Evolutionary conservation across 352 stramenopile genomes (phyloP).

Genomic region (Thalassiosira hispida): DNA sequence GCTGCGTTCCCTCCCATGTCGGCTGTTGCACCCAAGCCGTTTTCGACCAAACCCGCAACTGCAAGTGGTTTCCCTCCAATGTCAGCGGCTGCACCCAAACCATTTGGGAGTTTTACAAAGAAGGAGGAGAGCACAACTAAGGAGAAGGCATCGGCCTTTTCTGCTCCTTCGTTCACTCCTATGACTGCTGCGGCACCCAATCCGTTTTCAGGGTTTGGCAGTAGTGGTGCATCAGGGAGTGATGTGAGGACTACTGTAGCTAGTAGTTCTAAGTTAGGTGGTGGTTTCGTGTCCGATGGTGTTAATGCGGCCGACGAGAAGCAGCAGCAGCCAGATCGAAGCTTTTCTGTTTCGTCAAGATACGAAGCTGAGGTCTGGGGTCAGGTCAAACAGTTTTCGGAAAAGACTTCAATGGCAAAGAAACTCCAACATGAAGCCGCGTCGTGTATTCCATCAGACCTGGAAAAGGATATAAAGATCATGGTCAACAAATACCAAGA

Average conservation of each 20-base stretch:
- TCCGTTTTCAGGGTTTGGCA: background rate
- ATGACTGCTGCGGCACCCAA: background rate
- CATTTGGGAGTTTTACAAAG: constrained; percentile 23
- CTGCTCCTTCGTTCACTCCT: background rate
- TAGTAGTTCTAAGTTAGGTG: background rate
- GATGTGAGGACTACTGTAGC: background rate
- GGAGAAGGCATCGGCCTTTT: background rate
- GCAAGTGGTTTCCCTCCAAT: background rate
- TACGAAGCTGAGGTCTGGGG: constrained; percentile 55
- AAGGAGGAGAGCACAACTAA: constrained; percentile 7
- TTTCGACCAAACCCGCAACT: constrained; percentile 1
- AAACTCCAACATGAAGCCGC: constrained; percentile 5
- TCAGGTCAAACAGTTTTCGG: constrained; percentile 35
- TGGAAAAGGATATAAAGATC: constrained; percentile 48
- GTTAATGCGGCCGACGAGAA: background rate
- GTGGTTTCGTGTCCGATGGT: background rate
- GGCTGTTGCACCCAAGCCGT: constrained; percentile 7
- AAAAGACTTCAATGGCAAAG: constrained; percentile 25
- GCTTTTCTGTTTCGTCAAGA: constrained; percentile 27
- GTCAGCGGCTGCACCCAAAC: constrained; percentile 35
- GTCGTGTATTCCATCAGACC: constrained; percentile 29
- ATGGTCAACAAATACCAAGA: constrained; percentile 50
- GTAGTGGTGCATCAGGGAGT: background rate
- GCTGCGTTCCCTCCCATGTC: constrained; percentile 42
- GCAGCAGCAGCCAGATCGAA: background rate